A percentile compares a stretch with the other conserved stretches of the same genome.
Evolutionary conservation across 257 asterid genomes (phyloP).

Genomic region (Leptodermis oblonga): DNA sequence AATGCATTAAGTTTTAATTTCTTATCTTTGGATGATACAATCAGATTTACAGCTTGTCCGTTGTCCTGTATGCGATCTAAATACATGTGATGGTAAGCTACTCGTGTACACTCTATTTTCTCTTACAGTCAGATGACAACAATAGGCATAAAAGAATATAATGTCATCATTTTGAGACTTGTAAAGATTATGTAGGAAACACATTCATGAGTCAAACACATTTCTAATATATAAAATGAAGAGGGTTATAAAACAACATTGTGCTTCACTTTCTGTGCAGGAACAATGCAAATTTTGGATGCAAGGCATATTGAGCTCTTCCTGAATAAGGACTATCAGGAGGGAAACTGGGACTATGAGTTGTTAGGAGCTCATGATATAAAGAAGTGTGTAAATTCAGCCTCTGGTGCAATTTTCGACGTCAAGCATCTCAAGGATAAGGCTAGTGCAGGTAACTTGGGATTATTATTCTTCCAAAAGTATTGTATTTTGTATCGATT

Average conservation of each 20-base stretch:
- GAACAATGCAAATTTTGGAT: constrained; percentile 95
- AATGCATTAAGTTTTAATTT: not conserved
- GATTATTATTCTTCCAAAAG: not conserved
- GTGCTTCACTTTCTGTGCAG: too few species aligned
- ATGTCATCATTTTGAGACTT: not conserved
- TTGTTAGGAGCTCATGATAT: constrained; percentile 55
- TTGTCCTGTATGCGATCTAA: constrained; percentile 93
- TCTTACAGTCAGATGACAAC: too few species aligned
- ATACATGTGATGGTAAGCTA: constrained; percentile 84
- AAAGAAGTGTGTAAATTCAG: constrained; percentile 54
- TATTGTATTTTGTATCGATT: not conserved
- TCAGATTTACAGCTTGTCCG: constrained; percentile 96
- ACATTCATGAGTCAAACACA: not conserved
- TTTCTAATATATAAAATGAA: not conserved
- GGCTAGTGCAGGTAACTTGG: constrained; percentile 55
- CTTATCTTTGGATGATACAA: constrained; percentile 13
- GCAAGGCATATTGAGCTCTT: constrained; percentile 91
- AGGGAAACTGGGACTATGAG: constrained; percentile 78
- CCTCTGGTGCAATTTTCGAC: constrained; percentile 84
- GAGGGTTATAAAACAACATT: not conserved
- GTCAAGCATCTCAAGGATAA: constrained; percentile 61
- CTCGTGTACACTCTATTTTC: constrained; percentile 9
- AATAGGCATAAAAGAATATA: not conserved
- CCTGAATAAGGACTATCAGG: constrained; percentile 52
- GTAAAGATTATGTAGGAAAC: not conserved